phyloP scores from a whole-genome alignment of 2,329 filamentous ascomycete genomes.

The Colletotrichum sp. region DNA sequence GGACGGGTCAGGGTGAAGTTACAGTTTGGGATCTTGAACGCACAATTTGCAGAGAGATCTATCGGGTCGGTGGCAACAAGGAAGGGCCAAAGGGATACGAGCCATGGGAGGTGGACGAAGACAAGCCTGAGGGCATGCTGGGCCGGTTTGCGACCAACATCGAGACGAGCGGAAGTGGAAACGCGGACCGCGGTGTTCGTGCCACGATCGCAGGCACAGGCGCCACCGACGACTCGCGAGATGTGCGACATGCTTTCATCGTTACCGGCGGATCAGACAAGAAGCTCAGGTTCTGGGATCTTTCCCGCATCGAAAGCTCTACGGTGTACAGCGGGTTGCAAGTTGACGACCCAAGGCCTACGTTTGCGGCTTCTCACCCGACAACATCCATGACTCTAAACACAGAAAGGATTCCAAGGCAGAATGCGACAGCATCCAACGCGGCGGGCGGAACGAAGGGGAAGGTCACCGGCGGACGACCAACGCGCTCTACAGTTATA shows the following conservation, averaged over 20 bases:
- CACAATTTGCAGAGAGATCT: constrained; percentile 85
- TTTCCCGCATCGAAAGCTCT: constrained; percentile 78
- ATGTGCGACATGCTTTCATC: constrained; percentile 81
- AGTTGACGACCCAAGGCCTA: constrained; percentile 73
- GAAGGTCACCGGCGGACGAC: constrained; percentile 40
- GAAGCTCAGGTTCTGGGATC: constrained; percentile 94
- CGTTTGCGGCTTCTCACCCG: constrained; percentile 70
- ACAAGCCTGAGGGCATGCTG: constrained; percentile 85
- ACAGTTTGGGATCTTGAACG: constrained; percentile 97
- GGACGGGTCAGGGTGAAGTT: constrained; percentile 85
- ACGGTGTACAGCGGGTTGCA: constrained; percentile 80
- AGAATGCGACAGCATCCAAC: constrained; percentile 36
- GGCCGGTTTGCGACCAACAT: constrained; percentile 81
- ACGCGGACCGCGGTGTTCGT: constrained; percentile 71
- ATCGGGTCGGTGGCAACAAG: constrained; percentile 71
- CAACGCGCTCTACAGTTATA: constrained; percentile 82
- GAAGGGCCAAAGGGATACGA: constrained; percentile 73
- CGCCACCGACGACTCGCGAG: constrained; percentile 70
- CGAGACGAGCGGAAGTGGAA: constrained; percentile 62
- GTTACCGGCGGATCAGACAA: constrained; percentile 89
- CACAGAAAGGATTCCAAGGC: constrained; percentile 61
- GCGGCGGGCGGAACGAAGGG: constrained; percentile 34
- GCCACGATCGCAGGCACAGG: constrained; percentile 78
- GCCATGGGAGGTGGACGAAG: constrained; percentile 88
- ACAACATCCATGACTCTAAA: constrained; percentile 69